Base-by-base conservation (phyloP, 2,329 filamentous ascomycete species). In the Fusarium sp. region DNA sequence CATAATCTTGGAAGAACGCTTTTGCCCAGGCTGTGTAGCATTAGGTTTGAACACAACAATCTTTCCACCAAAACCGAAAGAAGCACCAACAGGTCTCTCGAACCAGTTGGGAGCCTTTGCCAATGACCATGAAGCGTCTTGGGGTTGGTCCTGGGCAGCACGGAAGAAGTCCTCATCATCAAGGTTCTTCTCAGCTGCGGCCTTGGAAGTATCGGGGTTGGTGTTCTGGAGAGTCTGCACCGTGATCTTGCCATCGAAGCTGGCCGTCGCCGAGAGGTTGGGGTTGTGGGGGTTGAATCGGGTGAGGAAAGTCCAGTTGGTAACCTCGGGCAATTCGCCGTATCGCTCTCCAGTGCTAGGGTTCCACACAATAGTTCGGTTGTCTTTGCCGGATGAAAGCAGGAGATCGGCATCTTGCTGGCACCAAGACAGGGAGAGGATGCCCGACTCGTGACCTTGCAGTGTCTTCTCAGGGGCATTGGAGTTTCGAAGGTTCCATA, bases 291-390 rank as follows among this genome's bases (percentile, higher is more conserved):
- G 96, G 79, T 97, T 94, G 87, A 97, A 98, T 67, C 91, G 89
- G 8, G 96, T 97, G 78, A 95, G 91, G 84, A 99, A 99, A 8
- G 94, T 97, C 95, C 96, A 99, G 81, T 98, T 99, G n/a, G 95
- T 98, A 57, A 97, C 94, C 75, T 98, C 94, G 7, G 95, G 94
- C 77, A 98, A 95, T 81, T 98, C 95, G 71, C 97, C 96, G 69
- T 94, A 92, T 15, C 88, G 86, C 78, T 96, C 90, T 56, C 95
- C 95, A 5, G 92, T 97, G 76, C 96, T 92, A 2, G 96, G 94
- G 80, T 98, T 98, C 96, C 97, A 99, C 66, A 96, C 90, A 65
- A 99, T 88, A 4, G 94, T 98, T 74, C 93, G 90, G 78, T 98
- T 98, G 81, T 99, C 96, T 82, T 98, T 98, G 73, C 96, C 97